Conservation (phyloP, 805 yeast species). For the Kodamaea laetipori region DNA sequence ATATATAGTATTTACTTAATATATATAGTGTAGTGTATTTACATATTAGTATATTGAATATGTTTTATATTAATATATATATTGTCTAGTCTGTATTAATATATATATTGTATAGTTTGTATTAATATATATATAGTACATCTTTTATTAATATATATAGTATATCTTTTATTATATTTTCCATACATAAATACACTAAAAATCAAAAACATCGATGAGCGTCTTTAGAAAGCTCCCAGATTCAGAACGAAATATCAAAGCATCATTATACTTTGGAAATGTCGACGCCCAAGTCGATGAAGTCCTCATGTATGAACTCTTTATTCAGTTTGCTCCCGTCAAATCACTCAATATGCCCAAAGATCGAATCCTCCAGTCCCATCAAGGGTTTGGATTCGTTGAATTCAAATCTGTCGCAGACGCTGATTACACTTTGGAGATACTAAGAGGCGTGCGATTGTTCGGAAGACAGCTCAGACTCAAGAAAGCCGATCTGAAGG, state of each 20-base stretch:
- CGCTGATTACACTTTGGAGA: conserved; percentile 65
- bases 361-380: conserved; percentile 67
- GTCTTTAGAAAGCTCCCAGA: conserved; percentile 40
- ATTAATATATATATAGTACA: no score
- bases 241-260: conserved; percentile 56
- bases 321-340: conserved; percentile 83
- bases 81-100: no score
- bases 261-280: conserved; percentile 79
- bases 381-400: conserved; percentile 89
- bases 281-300: conserved; percentile 77
- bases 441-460: conserved; percentile 61
- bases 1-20: no score
- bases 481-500: conserved; percentile 46
- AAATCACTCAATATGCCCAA: conserved; percentile 71
- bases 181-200: no score
- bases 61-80: no score
- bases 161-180: no score
- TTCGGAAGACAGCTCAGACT: conserved; percentile 64
- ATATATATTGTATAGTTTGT: no score
- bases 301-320: conserved; percentile 72
- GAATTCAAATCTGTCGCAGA: conserved; percentile 64
- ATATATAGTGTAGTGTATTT: no score
- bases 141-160: no score
- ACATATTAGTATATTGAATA: no score
- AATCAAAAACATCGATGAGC: conserved; percentile 18